Percentiles rank a stretch among this genome's conserved stretches.
These are phyloP conservation scores for Aspergillus japonicus DNA, from an alignment of 2,329 filamentous ascomycete genomes.

Conservation along the genomic window DNA sequence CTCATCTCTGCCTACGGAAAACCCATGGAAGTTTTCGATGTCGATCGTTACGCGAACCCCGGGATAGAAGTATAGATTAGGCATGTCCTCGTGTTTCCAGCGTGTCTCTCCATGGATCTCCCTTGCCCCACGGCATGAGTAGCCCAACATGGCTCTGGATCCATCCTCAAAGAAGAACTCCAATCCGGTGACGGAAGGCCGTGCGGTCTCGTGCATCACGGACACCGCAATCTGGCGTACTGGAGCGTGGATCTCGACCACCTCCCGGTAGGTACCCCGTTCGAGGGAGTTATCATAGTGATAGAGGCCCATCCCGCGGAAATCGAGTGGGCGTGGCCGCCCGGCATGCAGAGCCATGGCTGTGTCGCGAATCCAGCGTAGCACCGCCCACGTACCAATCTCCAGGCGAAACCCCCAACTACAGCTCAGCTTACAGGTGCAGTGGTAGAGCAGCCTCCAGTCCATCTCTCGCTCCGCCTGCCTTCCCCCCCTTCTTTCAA, in stretches of 20 bases:
- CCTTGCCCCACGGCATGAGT: constrained; percentile 2
- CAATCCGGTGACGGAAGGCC: constrained; percentile 6
- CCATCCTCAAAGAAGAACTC: constrained; percentile 8
- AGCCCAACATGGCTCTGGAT: constrained; percentile 1
- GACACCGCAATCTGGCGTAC: constrained; percentile 6
- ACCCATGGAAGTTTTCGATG: not conserved
- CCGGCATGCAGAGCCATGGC: not conserved
- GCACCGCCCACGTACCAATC: constrained; percentile 4
- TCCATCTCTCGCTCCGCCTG: not conserved
- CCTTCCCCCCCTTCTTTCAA: too few relatives aligned
- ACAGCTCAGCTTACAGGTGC: constrained; percentile 2
- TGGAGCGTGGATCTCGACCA: not conserved
- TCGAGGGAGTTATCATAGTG: constrained; percentile 11
- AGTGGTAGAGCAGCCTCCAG: constrained; percentile 14
- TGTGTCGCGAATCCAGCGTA: constrained; percentile 14
- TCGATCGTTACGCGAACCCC: not conserved
- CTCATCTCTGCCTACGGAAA: too few relatives aligned
- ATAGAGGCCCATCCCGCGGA: constrained; percentile 10
- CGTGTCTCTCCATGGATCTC: not conserved
- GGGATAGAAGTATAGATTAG: not conserved
- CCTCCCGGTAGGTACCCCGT: not conserved
- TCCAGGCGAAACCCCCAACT: constrained; percentile 1
- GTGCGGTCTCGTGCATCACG: not conserved
- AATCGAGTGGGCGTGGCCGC: constrained; percentile 3
- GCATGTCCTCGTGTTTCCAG: not conserved